Base-by-base conservation (phyloP, 2,329 filamentous ascomycete genomes). In the Phoma sp. region DNA sequence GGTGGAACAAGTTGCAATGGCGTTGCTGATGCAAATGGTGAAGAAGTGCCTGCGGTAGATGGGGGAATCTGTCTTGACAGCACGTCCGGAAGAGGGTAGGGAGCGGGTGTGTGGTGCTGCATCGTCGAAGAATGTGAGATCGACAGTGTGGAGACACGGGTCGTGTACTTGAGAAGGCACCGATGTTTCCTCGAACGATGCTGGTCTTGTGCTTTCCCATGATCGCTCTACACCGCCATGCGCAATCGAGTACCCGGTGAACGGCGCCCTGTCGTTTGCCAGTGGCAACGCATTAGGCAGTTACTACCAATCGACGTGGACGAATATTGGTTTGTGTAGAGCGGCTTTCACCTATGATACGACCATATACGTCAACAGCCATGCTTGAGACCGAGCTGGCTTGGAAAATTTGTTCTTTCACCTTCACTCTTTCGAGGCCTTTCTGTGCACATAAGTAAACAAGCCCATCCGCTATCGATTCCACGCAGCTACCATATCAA, bases 11-110 rank as follows among this genome's bases (percentile, higher is more conserved):
- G 17, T 21, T 3, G 21, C 11, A 20, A 5, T 20, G 15, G 33
- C 10, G 17, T 4, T 36, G 4, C 10, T 21, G 21, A 21, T n/a
- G n/a, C n/a, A n/a, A n/a, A n/a, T n/a, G n/a, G n/a, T n/a, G n/a
- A n/a, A n/a, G n/a, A n/a, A n/a, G n/a, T n/a, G n/a, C n/a, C n/a
- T n/a, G n/a, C n/a, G n/a, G n/a, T n/a, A n/a, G n/a, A n/a, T n/a
- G n/a, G n/a, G n/a, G n/a, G n/a, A n/a, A n/a, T n/a, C n/a, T n/a
- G n/a, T n/a, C n/a, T n/a, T n/a, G n/a, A n/a, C n/a, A n/a, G n/a
- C n/a, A 47, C 37, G 11, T 53, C 43, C 26, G 50, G 42, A 14
- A 20, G 50, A 15, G 38, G 50, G 15, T 42, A 37, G 4, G 34
- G 15, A 12, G 20, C 15, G 6, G 33, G 2, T 5, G 7, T 11